These are phyloP conservation scores for Aspergillus jensenii DNA, from an alignment of 2,329 filamentous ascomycete species.

Conservation along the genomic window DNA sequence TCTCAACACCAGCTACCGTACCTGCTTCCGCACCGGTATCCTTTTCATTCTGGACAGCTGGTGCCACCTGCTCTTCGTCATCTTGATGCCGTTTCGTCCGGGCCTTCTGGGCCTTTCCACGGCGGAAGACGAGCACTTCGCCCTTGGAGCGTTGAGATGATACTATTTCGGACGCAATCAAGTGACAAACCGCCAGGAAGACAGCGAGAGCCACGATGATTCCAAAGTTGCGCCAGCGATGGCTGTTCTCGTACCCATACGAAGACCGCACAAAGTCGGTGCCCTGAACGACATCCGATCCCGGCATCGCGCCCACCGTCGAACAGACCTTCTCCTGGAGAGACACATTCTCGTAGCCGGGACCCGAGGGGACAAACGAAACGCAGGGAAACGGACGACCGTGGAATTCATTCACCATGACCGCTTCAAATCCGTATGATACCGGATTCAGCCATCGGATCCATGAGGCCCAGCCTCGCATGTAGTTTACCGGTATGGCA, in stretches of 20 bases:
- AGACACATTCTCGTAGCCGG: slow-evolving; percentile 34
- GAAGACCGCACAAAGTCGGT: slow-evolving; percentile 56
- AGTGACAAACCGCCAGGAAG: slow-evolving; percentile 62
- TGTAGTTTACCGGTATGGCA: slow-evolving; percentile 46
- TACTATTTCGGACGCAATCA: slow-evolving; percentile 45
- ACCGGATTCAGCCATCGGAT: slow-evolving; percentile 77
- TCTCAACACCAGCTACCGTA: neutral
- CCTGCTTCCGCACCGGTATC: neutral
- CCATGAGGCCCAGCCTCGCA: slow-evolving; percentile 77
- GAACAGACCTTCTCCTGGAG: slow-evolving; percentile 48
- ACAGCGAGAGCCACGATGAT: slow-evolving; percentile 65
- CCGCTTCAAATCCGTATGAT: slow-evolving; percentile 74
- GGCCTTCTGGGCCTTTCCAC: slow-evolving; percentile 41
- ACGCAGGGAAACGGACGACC: slow-evolving; percentile 58
- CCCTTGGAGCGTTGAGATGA: slow-evolving; percentile 70
- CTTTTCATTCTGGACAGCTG: neutral
- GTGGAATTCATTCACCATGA: slow-evolving; percentile 82
- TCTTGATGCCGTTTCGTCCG: neutral
- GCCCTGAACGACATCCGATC: slow-evolving; percentile 55
- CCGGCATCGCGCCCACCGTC: slow-evolving; percentile 56
- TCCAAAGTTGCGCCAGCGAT: slow-evolving; percentile 70
- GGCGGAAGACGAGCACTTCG: slow-evolving; percentile 73
- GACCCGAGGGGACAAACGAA: slow-evolving; percentile 41
- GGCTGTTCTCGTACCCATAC: slow-evolving; percentile 56
- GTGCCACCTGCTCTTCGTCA: neutral